Evolutionary conservation across 2,329 filamentous ascomycete species (phyloP), one percentile per base, ranked within the genome.

Genomic region (Penicillium thymicola): DNA sequence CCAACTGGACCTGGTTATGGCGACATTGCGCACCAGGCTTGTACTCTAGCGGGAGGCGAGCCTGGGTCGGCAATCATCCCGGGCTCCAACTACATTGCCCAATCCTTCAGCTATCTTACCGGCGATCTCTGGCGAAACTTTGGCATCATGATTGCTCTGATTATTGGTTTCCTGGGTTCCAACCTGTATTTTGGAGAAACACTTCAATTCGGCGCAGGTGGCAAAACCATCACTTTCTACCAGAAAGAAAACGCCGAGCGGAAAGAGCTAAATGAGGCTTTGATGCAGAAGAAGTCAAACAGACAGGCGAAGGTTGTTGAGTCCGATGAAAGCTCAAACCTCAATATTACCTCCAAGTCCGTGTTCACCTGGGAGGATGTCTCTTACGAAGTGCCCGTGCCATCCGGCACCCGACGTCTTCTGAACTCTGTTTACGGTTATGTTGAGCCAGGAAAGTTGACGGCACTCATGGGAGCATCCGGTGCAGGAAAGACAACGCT

Each of bases 401-500:
- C 75, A 4, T 72, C 71, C n/a, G 78, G 79, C 5, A 75, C 77
- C 41, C 70, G 76, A 8, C 72, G 75, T 9, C 65, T 81, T 7
- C 63, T 82, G 30, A 76, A 77, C 50, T 74, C 78, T 23, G 69
- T 82, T 8, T 77, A 73, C 61, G 79, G 79, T 0, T 82, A 76
- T 54, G 78, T 82, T 23, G 74, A 77, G 54, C 79, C 79, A 0
- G 80, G 80, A 8, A 73, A 78, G 46, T 59, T 82, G 25, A 81
- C 78, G 6, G 79, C 79, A 7, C 64, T 82, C 40, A 81, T 81
- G 79, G 79, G 78, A 4, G 78, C 78, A 14, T 82, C 80, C 3
- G 83, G 83, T n/a, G 91, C 90, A 5, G 91, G 91, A 47, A 96
- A 96, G 76, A 94, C 90, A 0, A 95, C 91, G 0, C 78, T 95